These are phyloP conservation scores for Alectoria sarmentosa DNA, from an alignment of 495 filamentous ascomycete genomes.

Conservation along the genomic window DNA sequence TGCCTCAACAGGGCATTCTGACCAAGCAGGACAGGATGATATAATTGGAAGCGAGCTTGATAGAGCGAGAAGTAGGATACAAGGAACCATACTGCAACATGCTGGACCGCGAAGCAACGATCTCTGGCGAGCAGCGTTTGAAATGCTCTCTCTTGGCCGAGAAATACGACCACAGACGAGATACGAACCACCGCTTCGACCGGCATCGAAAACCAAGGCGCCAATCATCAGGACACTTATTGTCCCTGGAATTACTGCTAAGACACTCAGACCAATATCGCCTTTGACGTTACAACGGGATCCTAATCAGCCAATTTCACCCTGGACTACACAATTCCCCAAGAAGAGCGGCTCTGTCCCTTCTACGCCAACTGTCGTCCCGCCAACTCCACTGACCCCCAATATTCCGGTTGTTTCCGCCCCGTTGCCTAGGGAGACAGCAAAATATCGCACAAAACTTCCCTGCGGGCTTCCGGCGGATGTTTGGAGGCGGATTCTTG, in stretches of 20 bases:
- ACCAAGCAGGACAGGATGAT: constrained; percentile 25
- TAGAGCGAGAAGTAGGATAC: constrained; percentile 25
- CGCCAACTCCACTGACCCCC: not conserved
- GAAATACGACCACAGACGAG: constrained; percentile 29
- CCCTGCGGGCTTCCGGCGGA: constrained; percentile 28
- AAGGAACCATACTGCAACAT: constrained; percentile 20
- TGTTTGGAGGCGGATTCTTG: constrained; percentile 34
- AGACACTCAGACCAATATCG: constrained; percentile 14
- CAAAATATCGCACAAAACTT: constrained; percentile 19
- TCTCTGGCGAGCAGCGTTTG: constrained; percentile 32
- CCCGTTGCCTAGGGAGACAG: not conserved
- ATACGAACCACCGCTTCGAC: constrained; percentile 5
- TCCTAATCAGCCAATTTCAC: constrained; percentile 15
- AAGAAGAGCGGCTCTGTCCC: constrained; percentile 16
- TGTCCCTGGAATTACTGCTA: constrained; percentile 7
- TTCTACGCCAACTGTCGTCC: constrained; percentile 1
- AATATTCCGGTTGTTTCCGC: not conserved
- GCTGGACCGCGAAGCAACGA: constrained; percentile 29
- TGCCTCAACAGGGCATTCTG: constrained; percentile 22
- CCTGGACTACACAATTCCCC: constrained; percentile 22
- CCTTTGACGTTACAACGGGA: constrained; percentile 14
- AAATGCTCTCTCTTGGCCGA: constrained; percentile 32
- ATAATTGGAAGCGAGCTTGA: constrained; percentile 27
- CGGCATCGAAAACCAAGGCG: constrained; percentile 20
- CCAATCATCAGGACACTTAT: constrained; percentile 18